Conservation (phyloP, 2,329 filamentous ascomycete genomes). For the Ophiocordyceps unilateralis region DNA sequence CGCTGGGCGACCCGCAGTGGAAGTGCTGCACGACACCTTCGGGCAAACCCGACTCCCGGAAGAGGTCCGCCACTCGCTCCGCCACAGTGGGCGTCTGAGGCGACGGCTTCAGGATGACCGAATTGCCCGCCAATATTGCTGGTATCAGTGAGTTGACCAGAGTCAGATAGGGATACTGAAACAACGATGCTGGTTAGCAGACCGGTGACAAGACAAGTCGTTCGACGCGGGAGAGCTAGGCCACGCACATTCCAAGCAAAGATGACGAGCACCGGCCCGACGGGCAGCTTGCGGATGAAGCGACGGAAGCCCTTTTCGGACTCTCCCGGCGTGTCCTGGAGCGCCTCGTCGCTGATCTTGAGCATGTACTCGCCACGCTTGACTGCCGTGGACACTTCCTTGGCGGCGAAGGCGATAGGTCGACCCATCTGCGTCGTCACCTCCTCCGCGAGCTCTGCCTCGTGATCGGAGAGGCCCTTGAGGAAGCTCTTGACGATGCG, state of each 20-base stretch:
- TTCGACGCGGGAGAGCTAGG: neutral
- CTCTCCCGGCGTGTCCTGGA: slow-evolving; percentile 70
- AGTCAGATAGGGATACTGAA: slow-evolving; percentile 82
- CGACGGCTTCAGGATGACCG: slow-evolving; percentile 84
- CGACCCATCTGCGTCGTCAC: slow-evolving; percentile 91
- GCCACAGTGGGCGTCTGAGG: slow-evolving; percentile 87
- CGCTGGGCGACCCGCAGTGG: slow-evolving; percentile 63
- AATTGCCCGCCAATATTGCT: slow-evolving; percentile 78
- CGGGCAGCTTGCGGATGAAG: slow-evolving; percentile 74
- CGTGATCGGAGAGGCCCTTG: slow-evolving; percentile 47
- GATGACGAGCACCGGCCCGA: slow-evolving; percentile 75
- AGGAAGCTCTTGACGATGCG: slow-evolving; percentile 68
- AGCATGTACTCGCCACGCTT: slow-evolving; percentile 74
- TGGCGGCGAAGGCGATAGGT: slow-evolving; percentile 71
- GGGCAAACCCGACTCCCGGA: slow-evolving; percentile 66
- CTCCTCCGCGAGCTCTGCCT: slow-evolving; percentile 69
- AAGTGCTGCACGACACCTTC: slow-evolving; percentile 79
- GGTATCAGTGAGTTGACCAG: slow-evolving; percentile 85
- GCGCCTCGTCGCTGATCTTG: slow-evolving; percentile 61
- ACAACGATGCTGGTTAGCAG: slow-evolving; percentile 1
- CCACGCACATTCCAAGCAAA: slow-evolving; percentile 90
- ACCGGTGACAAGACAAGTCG: no score
- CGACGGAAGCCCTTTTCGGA: slow-evolving; percentile 76
- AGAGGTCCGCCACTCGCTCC: slow-evolving; percentile 64
- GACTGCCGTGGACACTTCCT: slow-evolving; percentile 71